Base-by-base conservation (phyloP, 345 rosid species). In the Streptanthus diversifolius region DNA sequence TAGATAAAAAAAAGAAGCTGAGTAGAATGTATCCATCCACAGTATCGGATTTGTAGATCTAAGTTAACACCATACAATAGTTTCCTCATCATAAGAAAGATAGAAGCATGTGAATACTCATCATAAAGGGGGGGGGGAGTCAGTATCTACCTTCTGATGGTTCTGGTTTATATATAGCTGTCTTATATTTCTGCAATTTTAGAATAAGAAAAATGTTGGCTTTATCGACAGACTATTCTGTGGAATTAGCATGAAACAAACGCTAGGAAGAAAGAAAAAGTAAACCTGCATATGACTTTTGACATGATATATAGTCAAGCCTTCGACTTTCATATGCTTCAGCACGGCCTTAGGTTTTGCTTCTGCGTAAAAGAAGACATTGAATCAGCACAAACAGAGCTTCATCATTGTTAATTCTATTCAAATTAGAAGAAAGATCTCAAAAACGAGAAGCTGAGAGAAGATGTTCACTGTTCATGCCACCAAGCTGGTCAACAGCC, bases 311-410 rank as follows among this genome's bases (percentile, higher is more conserved):
- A 93, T 93, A 15, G 93, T 90, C 85, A 93, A 81, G 72, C 96
- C 81, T 63, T 87, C 86, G 47, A 85, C 96, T 74, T 89, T 89
- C 97, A 93, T 93, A 61, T 71, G 85, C 83, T 89, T 93, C 82
- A 93, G 77, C 66, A 93, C 96, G 55, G 86, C 92, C 82, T 90
- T 90, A n/a, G 98, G 98, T 73, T 93, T 93, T 66, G 96, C 98
- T 78, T 83, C 97, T 93, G 81, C 21, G 61, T 62, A 48, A 73
- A 21, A 44, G 35, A 71, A 65, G 59, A 66, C 57, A 36, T 14
- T 13, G 62, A 73, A 82, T 74, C 63, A 81, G 75, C 43, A 71
- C 57, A 60, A 67, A 63, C 35, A 48, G 49, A 66, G 62, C 43
- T 70, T 70, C 60, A 8, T 27, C 19, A 13, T 48, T 15, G 21